Evolutionary conservation across 768 basidiomycete genomes (phyloP).

Genomic region (Sarcodon aspratus): DNA sequence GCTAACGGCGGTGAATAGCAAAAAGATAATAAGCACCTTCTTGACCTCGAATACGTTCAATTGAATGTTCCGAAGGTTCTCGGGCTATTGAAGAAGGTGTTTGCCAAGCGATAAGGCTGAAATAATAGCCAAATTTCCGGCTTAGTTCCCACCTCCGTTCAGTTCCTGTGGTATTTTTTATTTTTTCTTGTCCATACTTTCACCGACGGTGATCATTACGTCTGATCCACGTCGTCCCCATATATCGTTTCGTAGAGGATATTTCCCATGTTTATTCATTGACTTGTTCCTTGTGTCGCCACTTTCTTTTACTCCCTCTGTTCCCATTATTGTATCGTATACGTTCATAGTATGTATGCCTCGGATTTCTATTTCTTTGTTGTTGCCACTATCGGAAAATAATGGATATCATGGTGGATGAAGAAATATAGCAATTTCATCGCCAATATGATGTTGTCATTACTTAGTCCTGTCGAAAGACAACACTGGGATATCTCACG

Average conservation of each 20-base stretch:
- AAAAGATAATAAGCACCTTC: slow-evolving; percentile 95
- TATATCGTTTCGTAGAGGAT: neutral
- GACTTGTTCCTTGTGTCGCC: neutral
- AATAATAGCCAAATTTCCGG: too few species aligned
- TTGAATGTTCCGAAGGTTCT: slow-evolving; percentile 94
- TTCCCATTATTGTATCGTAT: neutral
- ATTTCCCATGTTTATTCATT: neutral
- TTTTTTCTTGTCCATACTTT: too few species aligned
- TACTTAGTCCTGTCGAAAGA: too few species aligned
- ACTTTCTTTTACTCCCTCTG: neutral
- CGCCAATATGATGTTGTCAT: too few species aligned
- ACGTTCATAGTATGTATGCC: neutral
- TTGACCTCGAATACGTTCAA: slow-evolving; percentile 97
- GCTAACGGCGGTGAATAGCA: slow-evolving; percentile 43
- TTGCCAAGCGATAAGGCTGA: slow-evolving; percentile 55
- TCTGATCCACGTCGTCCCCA: neutral
- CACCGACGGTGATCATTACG: too few species aligned
- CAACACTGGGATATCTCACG: neutral
- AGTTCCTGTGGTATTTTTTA: too few species aligned
- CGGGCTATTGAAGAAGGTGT: slow-evolving; percentile 87
- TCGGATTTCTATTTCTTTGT: neutral
- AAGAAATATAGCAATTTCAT: too few species aligned
- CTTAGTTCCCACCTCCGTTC: too few species aligned
- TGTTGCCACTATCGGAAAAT: neutral
- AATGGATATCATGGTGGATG: too few species aligned